These are phyloP conservation scores for Pichia cabralensis DNA, from an alignment of 805 yeast species.

Conservation along the genomic window DNA sequence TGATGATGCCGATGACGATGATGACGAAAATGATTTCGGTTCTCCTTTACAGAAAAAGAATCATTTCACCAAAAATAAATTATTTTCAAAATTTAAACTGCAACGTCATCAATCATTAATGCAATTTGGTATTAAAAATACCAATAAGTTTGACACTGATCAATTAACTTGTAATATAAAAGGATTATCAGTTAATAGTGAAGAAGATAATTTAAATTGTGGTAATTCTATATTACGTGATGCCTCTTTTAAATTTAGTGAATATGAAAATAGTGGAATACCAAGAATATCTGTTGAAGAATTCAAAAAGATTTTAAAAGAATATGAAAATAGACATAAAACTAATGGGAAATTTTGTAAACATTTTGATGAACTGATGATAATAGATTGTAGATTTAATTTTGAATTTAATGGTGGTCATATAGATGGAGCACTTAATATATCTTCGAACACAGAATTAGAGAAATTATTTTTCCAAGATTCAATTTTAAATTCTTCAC, in stretches of 20 bases:
- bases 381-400: conserved; percentile 86
- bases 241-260: conserved; percentile 2
- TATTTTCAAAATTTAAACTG: conserved; percentile 13
- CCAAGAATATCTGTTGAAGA: conserved; percentile 57
- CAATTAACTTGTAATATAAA: conserved; percentile 20
- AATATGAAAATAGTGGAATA: conserved; percentile 45
- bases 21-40: conserved; percentile 21
- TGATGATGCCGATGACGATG: not conserved
- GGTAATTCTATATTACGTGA: conserved; percentile 8
- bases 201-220: conserved; percentile 3
- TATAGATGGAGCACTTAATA: conserved; percentile 70
- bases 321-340: conserved; percentile 31
- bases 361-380: conserved; percentile 43
- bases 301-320: conserved; percentile 39
- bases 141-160: conserved; percentile 12
- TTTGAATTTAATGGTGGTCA: conserved; percentile 94
- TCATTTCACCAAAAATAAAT: conserved; percentile 11
- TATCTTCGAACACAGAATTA: conserved; percentile 58
- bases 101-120: conserved; percentile 22
- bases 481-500: conserved; percentile 13
- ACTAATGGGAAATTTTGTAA: conserved; percentile 24
- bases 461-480: conserved; percentile 42
- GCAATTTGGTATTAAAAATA: conserved; percentile 3
- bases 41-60: conserved; percentile 32
- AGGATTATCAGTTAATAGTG: conserved; percentile 13